Evolutionary conservation across 768 basidiomycete species (phyloP).

Genomic region (Naganishia vishniacii): DNA sequence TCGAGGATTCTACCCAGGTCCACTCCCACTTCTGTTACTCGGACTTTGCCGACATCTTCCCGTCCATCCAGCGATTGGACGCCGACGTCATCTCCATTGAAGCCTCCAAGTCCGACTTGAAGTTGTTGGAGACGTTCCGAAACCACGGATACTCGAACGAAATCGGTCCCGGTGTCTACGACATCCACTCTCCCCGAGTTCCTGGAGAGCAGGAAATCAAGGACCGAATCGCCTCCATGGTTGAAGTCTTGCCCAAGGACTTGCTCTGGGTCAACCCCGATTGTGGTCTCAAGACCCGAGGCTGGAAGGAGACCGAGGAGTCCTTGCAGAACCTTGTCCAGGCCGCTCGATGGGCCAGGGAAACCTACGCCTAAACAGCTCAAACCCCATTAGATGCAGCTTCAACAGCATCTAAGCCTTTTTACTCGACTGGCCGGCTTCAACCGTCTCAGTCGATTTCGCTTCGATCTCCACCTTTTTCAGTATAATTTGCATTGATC

Average conservation of each 20-base stretch:
- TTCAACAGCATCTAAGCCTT: constrained; percentile 23
- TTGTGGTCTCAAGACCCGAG: constrained; percentile 97
- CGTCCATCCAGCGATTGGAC: constrained; percentile 90
- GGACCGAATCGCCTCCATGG: constrained; percentile 80
- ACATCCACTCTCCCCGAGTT: constrained; percentile 99
- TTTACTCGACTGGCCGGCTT: not conserved
- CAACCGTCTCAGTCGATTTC: not conserved
- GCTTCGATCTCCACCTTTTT: constrained; percentile 7
- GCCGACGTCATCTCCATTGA: constrained; percentile 99
- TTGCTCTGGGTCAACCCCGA: constrained; percentile 93
- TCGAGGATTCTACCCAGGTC: constrained; percentile 84
- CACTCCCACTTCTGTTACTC: constrained; percentile 79
- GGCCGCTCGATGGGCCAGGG: constrained; percentile 89
- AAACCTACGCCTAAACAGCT: constrained; percentile 63
- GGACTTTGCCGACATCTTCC: constrained; percentile 98
- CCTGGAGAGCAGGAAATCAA: constrained; percentile 88
- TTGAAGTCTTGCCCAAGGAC: constrained; percentile 69
- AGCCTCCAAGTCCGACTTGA: constrained; percentile 97
- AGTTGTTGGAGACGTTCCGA: constrained; percentile 91
- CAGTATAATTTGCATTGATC: constrained; percentile 18
- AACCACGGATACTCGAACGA: constrained; percentile 90
- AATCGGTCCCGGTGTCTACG: constrained; percentile 97
- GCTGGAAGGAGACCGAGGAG: constrained; percentile 95
- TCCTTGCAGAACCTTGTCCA: constrained; percentile 79
- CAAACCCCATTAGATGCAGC: constrained; percentile 4